Conservation (phyloP, 164 flowering plant species). For the Vitis vinifera region DNA sequence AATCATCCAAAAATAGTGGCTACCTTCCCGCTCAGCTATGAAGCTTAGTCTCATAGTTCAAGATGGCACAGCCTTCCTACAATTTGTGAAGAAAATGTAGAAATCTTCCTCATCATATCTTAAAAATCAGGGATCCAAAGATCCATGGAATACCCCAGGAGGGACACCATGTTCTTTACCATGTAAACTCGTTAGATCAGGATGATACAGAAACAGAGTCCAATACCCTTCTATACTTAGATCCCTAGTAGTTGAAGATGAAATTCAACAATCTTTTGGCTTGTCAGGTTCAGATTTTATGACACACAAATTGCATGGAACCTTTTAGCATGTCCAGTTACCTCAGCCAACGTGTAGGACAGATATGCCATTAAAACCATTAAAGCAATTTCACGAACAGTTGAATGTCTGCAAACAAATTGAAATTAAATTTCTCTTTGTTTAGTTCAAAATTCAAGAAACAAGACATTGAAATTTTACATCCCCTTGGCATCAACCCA, state of each 20-base stretch:
- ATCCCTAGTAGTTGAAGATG: neutral
- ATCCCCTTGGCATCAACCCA: neutral
- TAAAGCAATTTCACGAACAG: constrained; percentile 75
- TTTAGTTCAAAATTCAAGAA: neutral
- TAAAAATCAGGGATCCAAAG: too few species aligned
- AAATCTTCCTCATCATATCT: too few species aligned
- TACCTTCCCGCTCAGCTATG: too few species aligned
- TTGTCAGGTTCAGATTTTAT: neutral
- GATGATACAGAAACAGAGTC: too few species aligned
- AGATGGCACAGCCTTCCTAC: too few species aligned
- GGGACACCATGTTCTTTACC: too few species aligned
- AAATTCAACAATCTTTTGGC: neutral
- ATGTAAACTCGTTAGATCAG: too few species aligned
- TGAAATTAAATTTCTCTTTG: neutral
- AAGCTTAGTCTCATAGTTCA: too few species aligned
- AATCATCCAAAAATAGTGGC: too few species aligned
- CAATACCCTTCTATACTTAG: too few species aligned
- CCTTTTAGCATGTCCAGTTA: constrained; percentile 17
- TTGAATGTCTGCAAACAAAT: constrained; percentile 63
- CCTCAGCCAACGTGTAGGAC: constrained; percentile 94
- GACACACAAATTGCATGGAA: neutral
- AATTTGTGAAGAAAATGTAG: too few species aligned
- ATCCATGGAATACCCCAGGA: too few species aligned
- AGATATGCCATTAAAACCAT: constrained; percentile 87
- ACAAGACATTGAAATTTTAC: neutral